Evolutionary conservation across 352 stramenopile genomes (phyloP).

Genomic region (Blastocystis hominis): DNA sequence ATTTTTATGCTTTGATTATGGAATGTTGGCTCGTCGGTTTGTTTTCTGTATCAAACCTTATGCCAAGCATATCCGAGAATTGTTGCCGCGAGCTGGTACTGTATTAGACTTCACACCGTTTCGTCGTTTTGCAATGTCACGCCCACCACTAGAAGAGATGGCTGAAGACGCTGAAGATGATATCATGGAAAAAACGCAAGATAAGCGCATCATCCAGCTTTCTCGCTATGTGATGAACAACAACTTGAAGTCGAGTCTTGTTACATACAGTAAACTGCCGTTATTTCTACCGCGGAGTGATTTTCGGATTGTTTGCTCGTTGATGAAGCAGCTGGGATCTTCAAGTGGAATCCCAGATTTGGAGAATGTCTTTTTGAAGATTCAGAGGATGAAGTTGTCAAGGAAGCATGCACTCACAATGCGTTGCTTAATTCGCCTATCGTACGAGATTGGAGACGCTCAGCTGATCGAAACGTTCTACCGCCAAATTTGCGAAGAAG

Average conservation of each 20-base stretch:
- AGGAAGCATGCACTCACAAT: constrained; percentile 50
- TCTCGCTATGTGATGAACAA: constrained; percentile 36
- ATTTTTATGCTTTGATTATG: not conserved
- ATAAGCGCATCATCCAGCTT: constrained; percentile 3
- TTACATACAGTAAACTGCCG: constrained; percentile 1
- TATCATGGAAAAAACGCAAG: not conserved
- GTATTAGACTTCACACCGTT: not conserved
- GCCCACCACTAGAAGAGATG: not conserved
- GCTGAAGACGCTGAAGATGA: not conserved
- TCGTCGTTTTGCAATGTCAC: not conserved
- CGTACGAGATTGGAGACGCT: constrained; percentile 16
- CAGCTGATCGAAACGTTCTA: constrained; percentile 31
- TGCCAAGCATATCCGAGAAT: not conserved
- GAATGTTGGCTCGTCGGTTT: not conserved
- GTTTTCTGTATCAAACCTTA: not conserved
- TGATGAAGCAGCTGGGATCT: constrained; percentile 32
- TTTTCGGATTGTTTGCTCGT: constrained; percentile 8
- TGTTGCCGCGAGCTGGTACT: not conserved
- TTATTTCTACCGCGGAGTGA: constrained; percentile 46
- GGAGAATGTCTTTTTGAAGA: constrained; percentile 43
- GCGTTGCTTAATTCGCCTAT: constrained; percentile 22
- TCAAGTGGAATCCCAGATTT: constrained; percentile 15
- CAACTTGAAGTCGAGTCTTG: not conserved
- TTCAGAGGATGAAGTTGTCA: constrained; percentile 35
- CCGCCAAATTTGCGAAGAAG: constrained; percentile 5